Evolutionary conservation across 352 stramenopile genomes (phyloP).

Genomic region (Phytophthora sansomeana): DNA sequence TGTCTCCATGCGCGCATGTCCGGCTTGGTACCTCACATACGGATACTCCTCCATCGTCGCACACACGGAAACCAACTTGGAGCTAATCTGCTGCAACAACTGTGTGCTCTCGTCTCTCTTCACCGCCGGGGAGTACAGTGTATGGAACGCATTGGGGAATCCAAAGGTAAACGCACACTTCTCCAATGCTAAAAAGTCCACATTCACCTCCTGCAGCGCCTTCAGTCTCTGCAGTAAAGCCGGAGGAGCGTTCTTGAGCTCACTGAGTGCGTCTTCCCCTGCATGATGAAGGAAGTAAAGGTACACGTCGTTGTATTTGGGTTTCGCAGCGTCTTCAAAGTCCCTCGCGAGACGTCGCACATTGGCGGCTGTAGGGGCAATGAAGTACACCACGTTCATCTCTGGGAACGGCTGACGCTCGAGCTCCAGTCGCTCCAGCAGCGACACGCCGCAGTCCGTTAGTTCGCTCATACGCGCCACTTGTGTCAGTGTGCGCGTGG

Average conservation of each 20-base stretch:
- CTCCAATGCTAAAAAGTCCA: slow-evolving; percentile 96
- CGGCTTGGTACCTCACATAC: slow-evolving; percentile 93
- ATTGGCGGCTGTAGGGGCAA: slow-evolving; percentile 88
- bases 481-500: slow-evolving; percentile 94
- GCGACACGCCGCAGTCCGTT: slow-evolving; percentile 96
- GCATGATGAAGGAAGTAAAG: slow-evolving; percentile 95
- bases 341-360: slow-evolving; percentile 88
- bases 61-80: slow-evolving; percentile 96
- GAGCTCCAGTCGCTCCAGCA: slow-evolving; percentile 96
- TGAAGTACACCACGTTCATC: slow-evolving; percentile 97
- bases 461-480: slow-evolving; percentile 98
- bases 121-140: slow-evolving; percentile 76
- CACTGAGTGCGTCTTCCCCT: slow-evolving; percentile 74
- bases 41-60: slow-evolving; percentile 98
- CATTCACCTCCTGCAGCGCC: slow-evolving; percentile 95
- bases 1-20: slow-evolving; percentile 82
- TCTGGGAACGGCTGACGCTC: slow-evolving; percentile 96
- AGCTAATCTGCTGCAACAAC: slow-evolving; percentile 73
- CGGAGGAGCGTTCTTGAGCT: slow-evolving; percentile 84
- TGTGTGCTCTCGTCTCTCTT: slow-evolving; percentile 50
- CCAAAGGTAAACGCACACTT: slow-evolving; percentile 95
- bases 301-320: slow-evolving; percentile 95
- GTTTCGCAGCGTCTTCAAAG: slow-evolving; percentile 77
- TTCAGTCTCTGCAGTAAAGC: slow-evolving; percentile 84
- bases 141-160: slow-evolving; percentile 82